A percentile compares a stretch with the other conserved stretches of the same genome.
Evolutionary conservation across 2,329 filamentous ascomycete species (phyloP).

Genomic region (Fusarium pininemorale): DNA sequence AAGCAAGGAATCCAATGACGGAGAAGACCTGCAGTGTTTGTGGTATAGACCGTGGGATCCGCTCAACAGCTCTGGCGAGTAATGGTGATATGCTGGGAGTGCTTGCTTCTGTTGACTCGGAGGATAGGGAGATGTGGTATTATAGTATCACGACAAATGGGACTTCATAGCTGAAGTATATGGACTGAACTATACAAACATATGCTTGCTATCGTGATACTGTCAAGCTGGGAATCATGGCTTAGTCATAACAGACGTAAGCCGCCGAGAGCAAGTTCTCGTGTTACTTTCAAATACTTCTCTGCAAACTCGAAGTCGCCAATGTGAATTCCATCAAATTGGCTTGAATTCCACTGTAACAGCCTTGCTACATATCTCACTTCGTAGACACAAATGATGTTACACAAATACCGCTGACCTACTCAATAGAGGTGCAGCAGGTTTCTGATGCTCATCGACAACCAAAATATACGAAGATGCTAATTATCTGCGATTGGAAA

Average conservation of each 20-base stretch:
- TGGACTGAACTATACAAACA: rapidly evolving
- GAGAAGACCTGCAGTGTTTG: not conserved
- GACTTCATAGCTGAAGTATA: rapidly evolving
- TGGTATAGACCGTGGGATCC: not conserved
- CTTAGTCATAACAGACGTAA: not conserved
- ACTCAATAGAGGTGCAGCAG: not conserved
- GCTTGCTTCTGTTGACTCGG: not conserved
- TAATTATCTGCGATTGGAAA: rapidly evolving
- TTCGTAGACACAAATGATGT: no score
- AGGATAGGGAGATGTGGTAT: not conserved
- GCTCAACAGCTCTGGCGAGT: not conserved
- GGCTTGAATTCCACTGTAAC: no score
- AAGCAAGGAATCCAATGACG: not conserved
- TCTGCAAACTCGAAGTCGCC: no score
- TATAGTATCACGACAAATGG: not conserved
- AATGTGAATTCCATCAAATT: no score
- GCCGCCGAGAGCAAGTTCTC: no score
- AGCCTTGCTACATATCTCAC: no score
- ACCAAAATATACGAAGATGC: rapidly evolving
- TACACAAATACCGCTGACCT: no score
- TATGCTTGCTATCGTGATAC: rapidly evolving
- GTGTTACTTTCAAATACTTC: no score
- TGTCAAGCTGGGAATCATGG: not conserved
- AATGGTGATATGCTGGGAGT: not conserved
- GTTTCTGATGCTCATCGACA: no score